Conservation (phyloP, 2,329 filamentous ascomycete species). For the Neopestalotiopsis sp. region DNA sequence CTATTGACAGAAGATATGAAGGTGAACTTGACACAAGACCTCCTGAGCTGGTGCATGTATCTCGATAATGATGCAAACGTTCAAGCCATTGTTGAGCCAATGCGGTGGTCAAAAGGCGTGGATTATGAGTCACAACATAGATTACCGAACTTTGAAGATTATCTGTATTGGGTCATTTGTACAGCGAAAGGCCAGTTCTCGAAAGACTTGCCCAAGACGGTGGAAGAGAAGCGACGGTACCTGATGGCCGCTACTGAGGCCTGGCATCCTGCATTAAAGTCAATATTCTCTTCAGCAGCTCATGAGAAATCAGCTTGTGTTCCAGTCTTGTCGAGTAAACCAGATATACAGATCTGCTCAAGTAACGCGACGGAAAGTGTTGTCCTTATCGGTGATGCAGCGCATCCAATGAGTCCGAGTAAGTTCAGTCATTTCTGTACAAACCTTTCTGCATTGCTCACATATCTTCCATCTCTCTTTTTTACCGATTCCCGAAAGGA, state of each 20-base stretch:
- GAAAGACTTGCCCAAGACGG: constrained; percentile 29
- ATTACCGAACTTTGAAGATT: constrained; percentile 32
- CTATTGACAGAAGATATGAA: constrained; percentile 31
- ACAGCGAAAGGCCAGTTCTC: constrained; percentile 29
- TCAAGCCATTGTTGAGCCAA: constrained; percentile 34
- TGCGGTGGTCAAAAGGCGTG: constrained; percentile 32
- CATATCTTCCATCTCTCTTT: not conserved
- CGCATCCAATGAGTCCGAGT: constrained; percentile 37
- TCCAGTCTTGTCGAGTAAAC: constrained; percentile 36
- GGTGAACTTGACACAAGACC: constrained; percentile 24
- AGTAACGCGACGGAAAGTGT: constrained; percentile 24
- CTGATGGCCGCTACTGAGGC: constrained; percentile 26
- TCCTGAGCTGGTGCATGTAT: constrained; percentile 38
- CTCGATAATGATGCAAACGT: constrained; percentile 33
- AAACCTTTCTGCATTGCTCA: not conserved
- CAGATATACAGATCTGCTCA: constrained; percentile 31
- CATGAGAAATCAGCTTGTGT: constrained; percentile 31
- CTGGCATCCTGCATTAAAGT: constrained; percentile 35
- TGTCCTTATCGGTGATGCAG: constrained; percentile 34
- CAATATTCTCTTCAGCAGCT: constrained; percentile 29
- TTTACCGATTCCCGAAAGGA: too few species aligned
- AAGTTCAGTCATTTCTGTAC: not conserved
- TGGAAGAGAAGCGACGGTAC: constrained; percentile 30
- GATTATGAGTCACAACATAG: constrained; percentile 23
- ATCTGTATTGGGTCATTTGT: constrained; percentile 33